Percentiles rank a stretch among this genome's conserved stretches.
Conservation (phyloP, 371 early-diverging fungal species). For the Basidiobolus meristosporus region DNA sequence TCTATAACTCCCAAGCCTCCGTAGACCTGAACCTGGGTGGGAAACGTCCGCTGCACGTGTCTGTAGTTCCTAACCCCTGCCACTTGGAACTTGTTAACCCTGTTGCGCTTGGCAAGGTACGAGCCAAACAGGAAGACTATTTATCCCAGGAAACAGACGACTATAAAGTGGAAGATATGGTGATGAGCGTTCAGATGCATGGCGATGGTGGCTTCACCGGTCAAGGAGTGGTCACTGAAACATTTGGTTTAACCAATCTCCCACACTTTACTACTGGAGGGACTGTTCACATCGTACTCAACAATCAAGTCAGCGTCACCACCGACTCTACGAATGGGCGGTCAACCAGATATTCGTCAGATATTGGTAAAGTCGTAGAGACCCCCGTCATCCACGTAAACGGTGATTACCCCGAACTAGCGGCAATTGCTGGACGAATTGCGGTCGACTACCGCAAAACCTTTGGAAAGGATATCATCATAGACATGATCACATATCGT, state of each 20-base stretch:
- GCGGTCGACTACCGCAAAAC: slow-evolving; percentile 80
- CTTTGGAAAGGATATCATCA: slow-evolving; percentile 79
- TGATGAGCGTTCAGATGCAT: slow-evolving; percentile 81
- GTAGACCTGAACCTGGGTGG: neutral
- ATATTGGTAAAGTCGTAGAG: slow-evolving; percentile 87
- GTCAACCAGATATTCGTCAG: slow-evolving; percentile 76
- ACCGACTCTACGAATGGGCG: slow-evolving; percentile 83
- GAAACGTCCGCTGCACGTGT: slow-evolving; percentile 41
- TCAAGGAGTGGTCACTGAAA: slow-evolving; percentile 88
- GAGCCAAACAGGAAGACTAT: slow-evolving; percentile 63
- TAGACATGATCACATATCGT: slow-evolving; percentile 85
- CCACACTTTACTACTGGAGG: slow-evolving; percentile 88
- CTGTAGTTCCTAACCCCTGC: slow-evolving; percentile 83
- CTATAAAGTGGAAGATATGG: slow-evolving; percentile 35
- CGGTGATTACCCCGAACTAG: slow-evolving; percentile 86
- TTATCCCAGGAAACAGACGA: too few relatives aligned
- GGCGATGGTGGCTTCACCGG: slow-evolving; percentile 73
- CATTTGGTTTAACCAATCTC: slow-evolving; percentile 78
- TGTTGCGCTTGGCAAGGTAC: slow-evolving; percentile 82
- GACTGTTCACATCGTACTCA: slow-evolving; percentile 86
- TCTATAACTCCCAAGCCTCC: slow-evolving; percentile 52
- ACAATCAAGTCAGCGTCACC: slow-evolving; percentile 96
- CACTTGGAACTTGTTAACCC: slow-evolving; percentile 91
- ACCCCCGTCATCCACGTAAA: slow-evolving; percentile 93
- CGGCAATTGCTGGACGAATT: slow-evolving; percentile 59